Conservation (phyloP, 1,284 basidiomycete genomes). For the Rhodotorula sp. region DNA sequence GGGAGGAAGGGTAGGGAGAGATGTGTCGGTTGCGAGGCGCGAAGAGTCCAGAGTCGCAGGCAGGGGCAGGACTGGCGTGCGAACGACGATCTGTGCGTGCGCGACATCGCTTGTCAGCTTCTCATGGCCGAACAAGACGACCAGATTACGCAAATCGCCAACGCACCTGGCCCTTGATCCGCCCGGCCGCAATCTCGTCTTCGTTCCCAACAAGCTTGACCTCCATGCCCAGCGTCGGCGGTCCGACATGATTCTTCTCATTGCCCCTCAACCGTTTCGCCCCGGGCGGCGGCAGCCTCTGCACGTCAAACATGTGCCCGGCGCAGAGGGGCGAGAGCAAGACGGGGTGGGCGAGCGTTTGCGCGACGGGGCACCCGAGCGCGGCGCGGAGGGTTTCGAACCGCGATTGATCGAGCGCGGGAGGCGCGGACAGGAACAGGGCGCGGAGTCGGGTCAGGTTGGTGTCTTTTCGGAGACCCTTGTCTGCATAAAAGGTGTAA, state of each 20-base stretch:
- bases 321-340: constrained; percentile 33
- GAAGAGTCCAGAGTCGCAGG: constrained; percentile 14
- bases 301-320: constrained; percentile 38
- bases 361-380: constrained; percentile 36
- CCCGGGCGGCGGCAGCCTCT: constrained; percentile 35
- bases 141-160: neutral
- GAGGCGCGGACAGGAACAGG: constrained; percentile 30
- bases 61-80: constrained; percentile 28
- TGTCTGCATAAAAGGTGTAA: constrained; percentile 7
- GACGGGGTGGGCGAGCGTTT: constrained; percentile 31
- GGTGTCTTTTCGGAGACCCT: constrained; percentile 33
- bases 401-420: constrained; percentile 19
- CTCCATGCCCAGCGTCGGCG: constrained; percentile 37
- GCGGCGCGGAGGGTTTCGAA: constrained; percentile 37
- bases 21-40: constrained; percentile 15
- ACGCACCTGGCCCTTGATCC: constrained; percentile 35
- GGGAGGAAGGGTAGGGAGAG: constrained; percentile 19
- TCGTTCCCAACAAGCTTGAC: constrained; percentile 39
- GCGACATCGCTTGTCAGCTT: neutral
- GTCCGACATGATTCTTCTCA: constrained; percentile 35
- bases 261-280: neutral
- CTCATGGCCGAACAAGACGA: neutral
- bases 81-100: constrained; percentile 28
- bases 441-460: constrained; percentile 26
- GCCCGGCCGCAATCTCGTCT: constrained; percentile 25